Base-by-base conservation (phyloP, 139 green algal species). In the Asterochloris erici region DNA sequence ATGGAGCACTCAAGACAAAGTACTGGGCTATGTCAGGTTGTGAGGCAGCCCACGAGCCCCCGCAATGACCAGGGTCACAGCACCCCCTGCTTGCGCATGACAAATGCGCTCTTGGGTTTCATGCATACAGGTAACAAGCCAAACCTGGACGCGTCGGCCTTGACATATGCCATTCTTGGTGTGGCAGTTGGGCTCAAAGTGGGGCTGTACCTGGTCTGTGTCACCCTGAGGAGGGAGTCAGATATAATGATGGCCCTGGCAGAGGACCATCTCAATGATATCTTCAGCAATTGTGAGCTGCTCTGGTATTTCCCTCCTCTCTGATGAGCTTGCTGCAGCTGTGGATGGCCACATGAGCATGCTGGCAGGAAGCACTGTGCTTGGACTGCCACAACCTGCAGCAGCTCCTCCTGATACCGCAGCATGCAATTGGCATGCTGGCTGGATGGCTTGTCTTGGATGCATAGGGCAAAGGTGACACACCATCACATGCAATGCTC, bases 231-330 rank as follows among this genome's bases (percentile, higher is more conserved):
- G 27, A 69, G 26, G 15, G 24, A 79, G 68, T 70, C 79, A 77
- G 70, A 74, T 79, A 76, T 79, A 80, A 87, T 81, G 82, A 80
- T 82, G 21, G 83, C 91, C 4, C 83, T 95, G 77, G 89, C 90
- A 54, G 90, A 96, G 75, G 91, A 95, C 82, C 92, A 95, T 77
- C 71, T 90, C 16, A 94, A 96, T 77, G 92, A 96, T 84, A 83
- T 94, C 17, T 70, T 93, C 63, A 88, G 76, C 79, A 26, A 71
- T 71, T 71, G 19, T 71, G 66, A 23, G 17, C 19, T 71, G 66
- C 21, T 71, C 21, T 23, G 2, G 6, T 23, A 21, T 14, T 16
- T 9, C 66, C 66, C 66, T 23, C 66, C 66, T 9, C 66, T 9
- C 66, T 23, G 19, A 21, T 71, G 6, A 26, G 17, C 21, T 71